A percentile compares a stretch with the other conserved stretches of the same genome.
Conservation (phyloP, 805 yeast genomes). For the Huiozyma sinensis region DNA sequence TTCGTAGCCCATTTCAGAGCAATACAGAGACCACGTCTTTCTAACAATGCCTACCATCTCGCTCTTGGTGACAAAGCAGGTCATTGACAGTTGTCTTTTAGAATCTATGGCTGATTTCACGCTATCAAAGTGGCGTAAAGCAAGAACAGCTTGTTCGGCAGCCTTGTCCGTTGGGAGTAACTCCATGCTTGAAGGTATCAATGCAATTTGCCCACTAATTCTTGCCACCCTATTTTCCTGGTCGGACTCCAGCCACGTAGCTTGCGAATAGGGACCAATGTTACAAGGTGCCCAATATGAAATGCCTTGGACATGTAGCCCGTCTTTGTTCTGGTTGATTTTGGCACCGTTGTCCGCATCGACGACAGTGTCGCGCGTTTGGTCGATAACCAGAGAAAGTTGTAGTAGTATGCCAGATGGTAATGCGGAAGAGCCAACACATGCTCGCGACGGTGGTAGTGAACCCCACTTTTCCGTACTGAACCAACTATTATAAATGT, state of each 20-base stretch:
- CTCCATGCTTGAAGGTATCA: conserved; percentile 62
- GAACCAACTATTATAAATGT: conserved; percentile 48
- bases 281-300: conserved; percentile 99
- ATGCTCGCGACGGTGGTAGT: conserved; percentile 81
- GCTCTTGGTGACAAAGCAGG: conserved; percentile 43
- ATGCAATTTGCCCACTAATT: conserved; percentile 86
- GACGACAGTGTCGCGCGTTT: conserved; percentile 3
- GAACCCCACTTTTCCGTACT: conserved; percentile 30
- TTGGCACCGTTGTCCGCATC: neutral
- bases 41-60: conserved; percentile 24
- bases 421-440: conserved; percentile 54
- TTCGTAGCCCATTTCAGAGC: conserved; percentile 15
- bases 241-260: conserved; percentile 39
- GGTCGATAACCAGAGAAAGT: conserved; percentile 49
- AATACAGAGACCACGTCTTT: conserved; percentile 39
- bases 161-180: conserved; percentile 27
- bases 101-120: conserved; percentile 48
- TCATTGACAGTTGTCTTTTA: conserved; percentile 34
- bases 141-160: conserved; percentile 35
- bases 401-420: conserved; percentile 24
- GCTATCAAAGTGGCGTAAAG: conserved; percentile 65
- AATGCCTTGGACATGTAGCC: conserved; percentile 83
- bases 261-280: conserved; percentile 95
- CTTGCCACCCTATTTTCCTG: conserved; percentile 39
- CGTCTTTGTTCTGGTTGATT: conserved; percentile 35